Evolutionary conservation across 768 basidiomycete genomes (phyloP).

Genomic region (Panellus pusillus): DNA sequence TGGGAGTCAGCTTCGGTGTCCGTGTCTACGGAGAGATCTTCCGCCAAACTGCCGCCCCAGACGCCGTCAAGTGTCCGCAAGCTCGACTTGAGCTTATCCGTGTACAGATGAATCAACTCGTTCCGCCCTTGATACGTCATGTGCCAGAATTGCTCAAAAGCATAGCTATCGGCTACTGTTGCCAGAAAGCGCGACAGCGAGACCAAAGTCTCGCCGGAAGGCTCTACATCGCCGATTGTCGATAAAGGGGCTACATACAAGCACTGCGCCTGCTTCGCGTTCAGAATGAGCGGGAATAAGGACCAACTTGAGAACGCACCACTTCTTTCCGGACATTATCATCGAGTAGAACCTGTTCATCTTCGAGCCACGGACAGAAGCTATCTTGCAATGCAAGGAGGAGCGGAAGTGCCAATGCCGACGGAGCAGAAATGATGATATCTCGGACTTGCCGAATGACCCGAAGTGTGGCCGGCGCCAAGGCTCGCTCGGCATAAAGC

Average conservation of each 20-base stretch:
- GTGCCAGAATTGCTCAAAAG: slow-evolving; percentile 62
- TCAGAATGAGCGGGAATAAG: neutral
- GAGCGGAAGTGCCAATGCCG: slow-evolving; percentile 32
- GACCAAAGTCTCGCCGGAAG: slow-evolving; percentile 41
- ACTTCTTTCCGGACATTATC: slow-evolving; percentile 46
- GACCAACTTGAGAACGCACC: slow-evolving; percentile 35
- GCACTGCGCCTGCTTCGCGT: slow-evolving; percentile 28
- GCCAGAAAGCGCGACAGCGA: slow-evolving; percentile 46
- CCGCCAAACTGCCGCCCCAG: slow-evolving; percentile 48
- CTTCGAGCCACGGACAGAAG: slow-evolving; percentile 54
- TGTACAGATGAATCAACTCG: slow-evolving; percentile 38
- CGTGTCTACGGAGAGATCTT: slow-evolving; percentile 39
- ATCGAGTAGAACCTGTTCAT: slow-evolving; percentile 39
- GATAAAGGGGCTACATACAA: slow-evolving; percentile 49
- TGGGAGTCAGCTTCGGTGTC: slow-evolving; percentile 42
- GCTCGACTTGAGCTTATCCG: slow-evolving; percentile 42
- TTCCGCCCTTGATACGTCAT: slow-evolving; percentile 47
- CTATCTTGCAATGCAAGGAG: slow-evolving; percentile 38
- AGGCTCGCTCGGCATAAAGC: slow-evolving; percentile 36
- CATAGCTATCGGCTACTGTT: slow-evolving; percentile 51
- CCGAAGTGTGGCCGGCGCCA: slow-evolving; percentile 30
- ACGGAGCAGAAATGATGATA: slow-evolving; percentile 30
- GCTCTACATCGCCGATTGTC: slow-evolving; percentile 37
- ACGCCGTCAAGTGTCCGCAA: slow-evolving; percentile 47
- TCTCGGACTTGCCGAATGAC: slow-evolving; percentile 37